Conservation (phyloP, 2,329 filamentous ascomycete species). For the Trichoderma hamatum region DNA sequence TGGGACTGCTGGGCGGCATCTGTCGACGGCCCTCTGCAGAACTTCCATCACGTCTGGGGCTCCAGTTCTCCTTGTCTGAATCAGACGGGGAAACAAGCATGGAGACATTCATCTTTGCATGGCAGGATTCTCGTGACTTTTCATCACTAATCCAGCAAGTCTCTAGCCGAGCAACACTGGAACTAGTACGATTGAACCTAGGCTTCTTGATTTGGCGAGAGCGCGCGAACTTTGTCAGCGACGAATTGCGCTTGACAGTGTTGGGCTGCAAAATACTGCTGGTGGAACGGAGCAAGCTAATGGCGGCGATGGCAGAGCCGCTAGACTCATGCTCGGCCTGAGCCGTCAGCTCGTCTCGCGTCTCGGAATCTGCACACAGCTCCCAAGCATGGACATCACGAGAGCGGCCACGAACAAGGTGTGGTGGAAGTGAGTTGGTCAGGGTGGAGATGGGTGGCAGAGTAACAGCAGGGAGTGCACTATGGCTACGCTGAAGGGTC, state of each 20-base stretch:
- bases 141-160: slow-evolving; percentile 37
- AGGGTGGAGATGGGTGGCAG: slow-evolving; percentile 59
- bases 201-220: slow-evolving; percentile 59
- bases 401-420: slow-evolving; percentile 70
- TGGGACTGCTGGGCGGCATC: slow-evolving; percentile 42
- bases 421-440: slow-evolving; percentile 57
- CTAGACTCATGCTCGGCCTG: slow-evolving; percentile 79
- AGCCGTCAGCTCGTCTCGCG: slow-evolving; percentile 76
- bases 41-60: slow-evolving; percentile 55
- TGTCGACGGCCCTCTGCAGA: slow-evolving; percentile 40
- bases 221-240: slow-evolving; percentile 38
- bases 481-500: slow-evolving; percentile 70
- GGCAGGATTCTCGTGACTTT: slow-evolving; percentile 34
- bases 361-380: slow-evolving; percentile 81
- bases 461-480: slow-evolving; percentile 62
- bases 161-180: slow-evolving; percentile 66
- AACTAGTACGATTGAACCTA: slow-evolving; percentile 62
- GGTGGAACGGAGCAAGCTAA: slow-evolving; percentile 76
- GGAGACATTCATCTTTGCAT: slow-evolving; percentile 45
- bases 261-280: slow-evolving; percentile 59
- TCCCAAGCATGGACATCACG: slow-evolving; percentile 90
- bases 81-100: slow-evolving; percentile 55
- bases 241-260: slow-evolving; percentile 64
- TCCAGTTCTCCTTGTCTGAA: slow-evolving; percentile 96
- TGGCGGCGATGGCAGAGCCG: slow-evolving; percentile 79